Percentiles rank a stretch among this genome's conserved stretches.
phyloP scores from a whole-genome alignment of 805 yeast genomes.

The Monosporozyma servazzii region DNA sequence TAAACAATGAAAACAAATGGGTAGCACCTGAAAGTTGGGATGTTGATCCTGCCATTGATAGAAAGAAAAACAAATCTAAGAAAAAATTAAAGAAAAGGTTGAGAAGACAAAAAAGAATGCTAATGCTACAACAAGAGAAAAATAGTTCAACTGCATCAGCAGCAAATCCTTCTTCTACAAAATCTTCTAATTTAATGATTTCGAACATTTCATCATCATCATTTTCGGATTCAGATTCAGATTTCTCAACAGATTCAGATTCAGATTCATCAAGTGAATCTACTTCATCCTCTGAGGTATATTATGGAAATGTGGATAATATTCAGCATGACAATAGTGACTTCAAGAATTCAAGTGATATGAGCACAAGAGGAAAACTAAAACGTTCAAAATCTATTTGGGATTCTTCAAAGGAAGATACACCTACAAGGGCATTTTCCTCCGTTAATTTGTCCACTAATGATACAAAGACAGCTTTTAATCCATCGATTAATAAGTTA shows the following conservation, averaged over 20 bases:
- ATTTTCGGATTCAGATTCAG: not conserved
- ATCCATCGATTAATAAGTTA: not conserved
- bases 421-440: constrained; percentile 3
- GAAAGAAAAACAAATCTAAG: constrained; percentile 4
- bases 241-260: not conserved
- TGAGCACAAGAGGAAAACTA: not conserved
- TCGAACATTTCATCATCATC: not conserved
- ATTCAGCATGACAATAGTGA: not conserved
- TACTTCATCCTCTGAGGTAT: not conserved
- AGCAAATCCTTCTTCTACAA: not conserved
- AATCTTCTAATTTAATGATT: not conserved
- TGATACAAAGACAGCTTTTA: not conserved
- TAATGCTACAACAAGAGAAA: not conserved
- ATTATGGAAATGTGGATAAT: not conserved
- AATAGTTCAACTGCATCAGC: not conserved
- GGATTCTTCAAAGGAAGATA: not conserved
- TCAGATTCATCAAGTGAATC: not conserved
- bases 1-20: constrained; percentile 30
- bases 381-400: not conserved
- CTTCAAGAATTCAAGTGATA: not conserved
- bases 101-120: not conserved
- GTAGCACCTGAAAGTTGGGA: constrained; percentile 57
- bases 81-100: not conserved
- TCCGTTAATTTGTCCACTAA: constrained; percentile 3
- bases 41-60: constrained; percentile 31